Evolutionary conservation across 2,329 filamentous ascomycete species (phyloP), one percentile per base, ranked within the genome.

Genomic region (Nothopassalora personata): DNA sequence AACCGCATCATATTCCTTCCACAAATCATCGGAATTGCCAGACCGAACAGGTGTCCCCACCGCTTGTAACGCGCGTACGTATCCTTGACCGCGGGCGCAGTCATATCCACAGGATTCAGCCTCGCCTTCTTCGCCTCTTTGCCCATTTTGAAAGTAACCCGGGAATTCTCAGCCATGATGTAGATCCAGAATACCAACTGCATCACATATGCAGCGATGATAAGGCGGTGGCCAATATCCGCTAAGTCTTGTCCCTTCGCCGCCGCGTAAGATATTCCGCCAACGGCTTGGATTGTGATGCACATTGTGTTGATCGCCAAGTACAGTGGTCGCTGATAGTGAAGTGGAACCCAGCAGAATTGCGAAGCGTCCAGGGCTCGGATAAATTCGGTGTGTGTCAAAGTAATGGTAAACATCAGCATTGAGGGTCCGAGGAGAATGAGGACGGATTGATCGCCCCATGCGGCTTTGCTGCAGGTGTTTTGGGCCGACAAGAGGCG

Each of bases 1-100:
- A 62, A 33, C 10, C 60, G 56, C 57, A 62, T 62, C 45, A 62
- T 18, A 18, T 59, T 62, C 11, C 57, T 50, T 7, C 57, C 57
- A 30, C 55, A 51, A 48, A 59, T 47, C 19, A 62, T 60, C 11
- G 46, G 36, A 13, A 62, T 62, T 11, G 57, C 54, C 23, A 62
- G 51, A 5, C 57, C 51, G 28, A 62, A 57, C 28, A 62, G 57
- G n/a, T 62, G 53, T 13, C 31, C 31, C 60, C 57, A 60, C n/a
- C 50, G 33, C 30, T 54, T 57, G 34, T 13, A 62, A 8, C 55
- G 18, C 13, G 30, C n/a, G n/a, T 59, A 59, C 10, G 18, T 11
- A 6, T 57, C 33, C 45, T 60, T 62, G 43, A 55, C 31, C 6
- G 15, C 47, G 11, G 48, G 15, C 8, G 48, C 31, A 43, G 36